Evolutionary conservation across 2,329 filamentous ascomycete genomes (phyloP), one percentile per base, ranked within the genome.

Genomic region (Aspergillus piperis): DNA sequence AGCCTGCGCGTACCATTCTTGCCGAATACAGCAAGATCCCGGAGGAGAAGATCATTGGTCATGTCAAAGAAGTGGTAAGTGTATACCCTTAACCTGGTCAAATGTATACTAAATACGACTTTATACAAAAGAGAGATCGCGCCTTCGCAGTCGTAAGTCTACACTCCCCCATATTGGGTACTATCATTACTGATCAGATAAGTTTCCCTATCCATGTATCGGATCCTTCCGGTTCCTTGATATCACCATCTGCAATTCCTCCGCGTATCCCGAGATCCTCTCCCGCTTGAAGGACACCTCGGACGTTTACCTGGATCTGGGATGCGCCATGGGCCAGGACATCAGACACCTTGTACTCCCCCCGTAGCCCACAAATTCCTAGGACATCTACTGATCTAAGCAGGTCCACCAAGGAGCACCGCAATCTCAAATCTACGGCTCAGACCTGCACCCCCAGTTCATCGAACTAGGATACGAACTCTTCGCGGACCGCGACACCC

Each of bases 401-500:
- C 8, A 55, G 53, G 13, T 47, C 17, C 41, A 15, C 55, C 21
- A 62, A 39, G 56, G 57, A 4, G 57, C 52, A 2, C 52, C 60
- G 1, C 19, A 52, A 23, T 25, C 11, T 7, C 17, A 32, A 17
- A 21, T 62, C 13, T 38, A 51, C 21, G 60, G 60, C 13, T 32
- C 54, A 6, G 60, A 59, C 21, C 27, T 55, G 1, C 19, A 32
- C 5, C 17, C 41, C 21, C 47, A 52, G 7, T 56, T 49, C 13
- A 52, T 59, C 41, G n/a, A 54, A 1, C 32, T 62, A 1, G 60
- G 60, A 7, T 62, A 51, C 48, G 44, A 59, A 10, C 27, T 62
- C 11, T 59, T 62, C 36, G 10, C 30, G 5, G 60, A 62, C 38
- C 8, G n/a, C 1, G 8, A 32, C 8, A 51, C 3, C 2, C 42